Conservation (phyloP, 2,329 filamentous ascomycete genomes). For the Delphinella strobiligena region DNA sequence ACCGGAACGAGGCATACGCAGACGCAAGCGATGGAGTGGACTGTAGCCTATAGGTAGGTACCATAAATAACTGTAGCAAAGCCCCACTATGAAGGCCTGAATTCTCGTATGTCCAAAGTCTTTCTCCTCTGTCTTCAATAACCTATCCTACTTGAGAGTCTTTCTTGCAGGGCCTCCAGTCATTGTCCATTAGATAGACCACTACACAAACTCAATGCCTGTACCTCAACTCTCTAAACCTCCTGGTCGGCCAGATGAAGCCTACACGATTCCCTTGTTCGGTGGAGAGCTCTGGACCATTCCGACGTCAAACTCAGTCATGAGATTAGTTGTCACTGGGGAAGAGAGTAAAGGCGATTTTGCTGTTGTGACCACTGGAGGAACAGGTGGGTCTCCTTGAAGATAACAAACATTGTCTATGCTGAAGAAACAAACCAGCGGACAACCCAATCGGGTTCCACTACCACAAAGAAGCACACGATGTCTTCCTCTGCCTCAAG, state of each 20-base stretch:
- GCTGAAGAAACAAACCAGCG: too few species aligned
- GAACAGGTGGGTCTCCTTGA: not conserved
- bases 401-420: too few species aligned
- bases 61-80: too few species aligned
- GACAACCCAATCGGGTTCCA: slow-evolving; percentile 35
- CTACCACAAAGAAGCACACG: slow-evolving; percentile 44
- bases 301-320: slow-evolving; percentile 7
- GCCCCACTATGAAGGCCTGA: too few species aligned
- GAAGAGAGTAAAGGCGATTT: slow-evolving; percentile 7
- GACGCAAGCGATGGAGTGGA: too few species aligned
- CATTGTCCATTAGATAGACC: too few species aligned
- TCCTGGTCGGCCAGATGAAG: slow-evolving; percentile 4
- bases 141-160: too few species aligned
- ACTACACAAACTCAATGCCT: slow-evolving; percentile 5
- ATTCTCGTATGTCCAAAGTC: too few species aligned
- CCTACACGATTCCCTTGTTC: slow-evolving; percentile 5
- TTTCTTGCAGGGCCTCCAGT: too few species aligned
- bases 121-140: too few species aligned
- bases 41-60: too few species aligned
- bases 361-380: slow-evolving; percentile 5
- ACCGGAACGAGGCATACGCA: too few species aligned
- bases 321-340: slow-evolving; percentile 8
- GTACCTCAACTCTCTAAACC: slow-evolving; percentile 4
- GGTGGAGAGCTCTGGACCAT: slow-evolving; percentile 8
- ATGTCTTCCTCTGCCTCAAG: slow-evolving; percentile 45